Base-by-base conservation (phyloP, 2,329 filamentous ascomycete species). In the Scytalidium sp. region DNA sequence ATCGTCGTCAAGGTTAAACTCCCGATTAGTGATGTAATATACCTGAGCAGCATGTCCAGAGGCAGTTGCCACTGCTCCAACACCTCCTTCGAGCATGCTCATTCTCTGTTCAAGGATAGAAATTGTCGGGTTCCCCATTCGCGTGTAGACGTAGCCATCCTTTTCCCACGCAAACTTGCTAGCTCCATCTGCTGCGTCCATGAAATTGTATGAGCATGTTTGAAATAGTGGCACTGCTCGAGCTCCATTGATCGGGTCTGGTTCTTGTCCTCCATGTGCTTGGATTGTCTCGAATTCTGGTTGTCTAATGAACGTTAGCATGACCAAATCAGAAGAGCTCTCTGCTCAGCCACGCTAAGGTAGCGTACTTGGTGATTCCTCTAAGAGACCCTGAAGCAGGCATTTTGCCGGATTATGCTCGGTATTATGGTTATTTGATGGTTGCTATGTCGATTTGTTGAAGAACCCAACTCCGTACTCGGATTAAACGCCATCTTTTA, bases 171-270 rank as follows among this genome's bases (percentile, higher is more conserved):
- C 81, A 62, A 87, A 88, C 29, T 88, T 79, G 60, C 82, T 75
- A 41, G 84, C 84, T 51, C 81, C 84, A 60, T 87, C 84, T 41
- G 82, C 84, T 19, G 81, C 85, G 67, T 87, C 81, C 75, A 87
- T 81, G 77, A 88, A 88, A 43, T 75, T 75, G 63, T 73, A 88
- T 19, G 83, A 87, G 7, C 75, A 84, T 17, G 84, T 85, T 3
- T 83, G 81, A 64, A 87, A 88, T 62, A 88, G 87, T 19, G 84
- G 84, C 3, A 87, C 83, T 29, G 84, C 85, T 52, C 84, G 78
- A 17, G 84, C 75, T 42, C 85, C 85, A 50, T 84, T 87, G 1
- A 75, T 62, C 10, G 79, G 64, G 62, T 88, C 84, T 3, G 83
- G 80, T 50, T 79, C 73, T 53, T 86, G 82, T 36, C 83, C 85